Evolutionary conservation across 768 basidiomycete species (phyloP), one percentile per base, ranked within the genome.

Genomic region (Mrakia gelida): DNA sequence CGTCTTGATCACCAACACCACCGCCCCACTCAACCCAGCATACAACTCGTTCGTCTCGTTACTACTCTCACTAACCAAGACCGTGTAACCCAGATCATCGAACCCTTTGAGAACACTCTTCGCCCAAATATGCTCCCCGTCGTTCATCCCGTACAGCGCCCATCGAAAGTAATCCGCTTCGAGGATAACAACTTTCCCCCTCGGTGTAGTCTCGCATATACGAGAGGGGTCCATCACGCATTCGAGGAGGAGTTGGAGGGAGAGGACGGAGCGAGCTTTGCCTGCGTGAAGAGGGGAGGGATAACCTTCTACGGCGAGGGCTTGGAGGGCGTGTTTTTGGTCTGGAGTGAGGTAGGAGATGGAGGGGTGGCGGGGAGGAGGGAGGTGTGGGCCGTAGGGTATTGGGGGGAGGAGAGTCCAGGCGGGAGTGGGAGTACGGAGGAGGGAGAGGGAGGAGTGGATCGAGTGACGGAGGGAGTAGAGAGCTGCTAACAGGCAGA

Each of bases 1-100:
- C 81, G 95, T 97, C 89, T 74, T 78, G 77, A 78, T 59, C n/a
- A 78, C 73, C 21, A 54, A 43, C 30, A 38, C 65, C n/a, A 78
- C 77, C 28, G 77, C 77, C 4, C 62, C 77, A 11, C 71, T 63
- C 41, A 78, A 34, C 18, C 56, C 73, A 3, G 65, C 63, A 67
- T 78, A 78, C 34, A 73, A 49, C 67, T 65, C 52, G 65, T 75
- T 78, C 15, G 77, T 70, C 73, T 78, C 65, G 67, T 63, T 32
- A 62, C 67, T n/a, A 38, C 45, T 70, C 73, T 70, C 77, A 7
- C 15, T 78, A 26, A 78, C 23, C 13, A 78, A n/a, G n/a, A 78
- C 54, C 26, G 77, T 73, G 67, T 78, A 78, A 0, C 77, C 77
- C 26, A 75, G 38, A 11, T 63, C 72, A 34, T 73, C 72, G n/a